Evolutionary conservation across 1,139 yeast species (phyloP).

Genomic region (Hansenula lynferdii): DNA sequence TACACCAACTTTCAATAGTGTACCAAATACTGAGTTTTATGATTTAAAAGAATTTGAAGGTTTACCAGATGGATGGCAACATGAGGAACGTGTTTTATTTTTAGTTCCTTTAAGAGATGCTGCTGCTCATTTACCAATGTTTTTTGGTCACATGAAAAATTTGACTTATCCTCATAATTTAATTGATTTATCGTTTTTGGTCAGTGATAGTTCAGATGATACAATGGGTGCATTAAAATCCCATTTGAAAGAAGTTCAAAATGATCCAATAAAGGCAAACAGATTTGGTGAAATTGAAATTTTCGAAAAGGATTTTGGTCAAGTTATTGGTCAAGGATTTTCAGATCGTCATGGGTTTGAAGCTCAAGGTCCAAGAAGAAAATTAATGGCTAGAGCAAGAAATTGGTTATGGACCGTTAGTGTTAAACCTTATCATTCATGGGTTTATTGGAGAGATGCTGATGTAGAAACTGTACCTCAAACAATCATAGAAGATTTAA

Average conservation of each 20-base stretch:
- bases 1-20: constrained; percentile 27
- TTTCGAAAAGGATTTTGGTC: constrained; percentile 66
- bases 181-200: constrained; percentile 60
- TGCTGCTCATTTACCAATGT: constrained; percentile 61
- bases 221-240: constrained; percentile 46
- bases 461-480: constrained; percentile 63
- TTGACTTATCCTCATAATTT: constrained; percentile 64
- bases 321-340: constrained; percentile 58
- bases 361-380: constrained; percentile 71
- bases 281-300: constrained; percentile 53
- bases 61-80: constrained; percentile 51
- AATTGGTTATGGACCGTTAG: constrained; percentile 66
- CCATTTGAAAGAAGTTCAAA: constrained; percentile 43
- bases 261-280: constrained; percentile 34
- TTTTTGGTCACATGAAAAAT: constrained; percentile 54
- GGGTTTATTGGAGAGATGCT: constrained; percentile 81
- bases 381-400: constrained; percentile 69
- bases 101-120: constrained; percentile 73
- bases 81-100: constrained; percentile 52
- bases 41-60: constrained; percentile 50
- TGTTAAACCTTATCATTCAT: constrained; percentile 61
- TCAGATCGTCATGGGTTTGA: constrained; percentile 68
- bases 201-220: constrained; percentile 55
- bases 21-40: constrained; percentile 41
- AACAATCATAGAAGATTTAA: constrained; percentile 57